Conservation (phyloP, 2,329 filamentous ascomycete species). For the Clarireedia monteithiana region DNA sequence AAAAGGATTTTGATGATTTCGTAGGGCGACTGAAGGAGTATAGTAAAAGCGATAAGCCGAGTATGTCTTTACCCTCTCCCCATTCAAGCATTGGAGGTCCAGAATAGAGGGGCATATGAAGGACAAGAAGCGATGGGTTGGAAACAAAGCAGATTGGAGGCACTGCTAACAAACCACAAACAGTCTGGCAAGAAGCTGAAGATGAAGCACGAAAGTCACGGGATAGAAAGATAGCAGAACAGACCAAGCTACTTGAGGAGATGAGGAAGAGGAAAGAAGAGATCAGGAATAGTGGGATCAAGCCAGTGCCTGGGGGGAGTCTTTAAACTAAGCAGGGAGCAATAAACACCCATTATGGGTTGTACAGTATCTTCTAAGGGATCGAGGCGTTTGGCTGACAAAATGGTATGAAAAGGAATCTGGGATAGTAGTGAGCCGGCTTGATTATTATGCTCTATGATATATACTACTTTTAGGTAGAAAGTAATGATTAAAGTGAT, state of each 20-base stretch:
- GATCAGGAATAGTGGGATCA: constrained; percentile 29
- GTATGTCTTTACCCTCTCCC: constrained; percentile 43
- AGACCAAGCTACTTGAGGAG: constrained; percentile 32
- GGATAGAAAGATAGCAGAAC: constrained; percentile 30
- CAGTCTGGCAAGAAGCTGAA: constrained; percentile 40
- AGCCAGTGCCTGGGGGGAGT: constrained; percentile 20
- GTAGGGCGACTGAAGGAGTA: constrained; percentile 78
- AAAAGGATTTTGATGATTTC: constrained; percentile 87
- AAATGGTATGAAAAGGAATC: no score
- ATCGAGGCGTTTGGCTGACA: not conserved
- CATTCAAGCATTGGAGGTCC: not conserved
- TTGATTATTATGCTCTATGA: no score
- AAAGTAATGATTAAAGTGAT: no score
- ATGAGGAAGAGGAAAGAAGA: constrained; percentile 34
- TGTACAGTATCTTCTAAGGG: not conserved
- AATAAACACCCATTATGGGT: not conserved
- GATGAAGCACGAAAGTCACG: constrained; percentile 32
- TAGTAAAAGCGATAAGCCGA: constrained; percentile 85
- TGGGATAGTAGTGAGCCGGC: no score
- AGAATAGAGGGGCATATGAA: not conserved
- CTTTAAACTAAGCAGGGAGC: constrained; percentile 11
- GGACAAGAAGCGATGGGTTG: not conserved
- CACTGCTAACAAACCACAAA: not conserved
- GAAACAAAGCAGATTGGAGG: not conserved
- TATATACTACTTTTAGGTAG: no score